phyloP scores from a whole-genome alignment of 2,329 filamentous ascomycete species.

The Coleophoma cylindrospora region DNA sequence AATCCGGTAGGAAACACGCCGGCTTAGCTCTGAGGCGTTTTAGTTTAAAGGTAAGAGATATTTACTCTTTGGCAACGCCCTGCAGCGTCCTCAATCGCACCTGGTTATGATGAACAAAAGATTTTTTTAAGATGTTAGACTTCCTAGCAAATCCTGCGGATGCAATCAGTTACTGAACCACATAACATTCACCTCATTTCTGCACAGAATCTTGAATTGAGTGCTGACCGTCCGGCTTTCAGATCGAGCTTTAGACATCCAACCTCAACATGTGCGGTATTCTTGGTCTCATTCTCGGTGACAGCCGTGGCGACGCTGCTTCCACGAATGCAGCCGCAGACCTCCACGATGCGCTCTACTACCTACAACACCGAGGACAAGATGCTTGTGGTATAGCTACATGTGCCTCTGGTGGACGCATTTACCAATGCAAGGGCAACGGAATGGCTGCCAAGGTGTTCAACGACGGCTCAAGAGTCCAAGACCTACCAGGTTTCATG shows the following conservation, averaged over 20 bases:
- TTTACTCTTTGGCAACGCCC: too few species aligned
- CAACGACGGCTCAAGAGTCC: constrained; percentile 68
- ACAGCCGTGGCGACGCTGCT: constrained; percentile 38
- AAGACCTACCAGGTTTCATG: constrained; percentile 78
- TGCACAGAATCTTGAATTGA: too few species aligned
- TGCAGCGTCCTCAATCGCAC: not conserved
- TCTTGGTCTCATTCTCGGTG: constrained; percentile 54
- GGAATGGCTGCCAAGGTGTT: constrained; percentile 86
- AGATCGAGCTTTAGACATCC: too few species aligned
- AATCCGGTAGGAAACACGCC: too few species aligned
- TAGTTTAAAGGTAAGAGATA: too few species aligned
- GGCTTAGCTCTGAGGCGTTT: too few species aligned
- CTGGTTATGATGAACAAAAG: constrained; percentile 19
- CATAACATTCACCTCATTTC: not conserved
- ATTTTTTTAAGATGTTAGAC: constrained; percentile 24
- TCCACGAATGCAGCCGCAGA: constrained; percentile 53
- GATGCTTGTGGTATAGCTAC: constrained; percentile 84
- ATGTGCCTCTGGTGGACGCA: constrained; percentile 68
- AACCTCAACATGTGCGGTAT: constrained; percentile 53
- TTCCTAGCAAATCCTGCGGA: constrained; percentile 18
- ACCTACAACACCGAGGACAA: constrained; percentile 70
- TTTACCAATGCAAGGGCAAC: constrained; percentile 87
- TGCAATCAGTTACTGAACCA: constrained; percentile 17
- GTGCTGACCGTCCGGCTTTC: too few species aligned
- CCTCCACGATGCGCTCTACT: constrained; percentile 67